Evolutionary conservation across 2,329 filamentous ascomycete genomes (phyloP).

Genomic region (Aspergillus melleus): DNA sequence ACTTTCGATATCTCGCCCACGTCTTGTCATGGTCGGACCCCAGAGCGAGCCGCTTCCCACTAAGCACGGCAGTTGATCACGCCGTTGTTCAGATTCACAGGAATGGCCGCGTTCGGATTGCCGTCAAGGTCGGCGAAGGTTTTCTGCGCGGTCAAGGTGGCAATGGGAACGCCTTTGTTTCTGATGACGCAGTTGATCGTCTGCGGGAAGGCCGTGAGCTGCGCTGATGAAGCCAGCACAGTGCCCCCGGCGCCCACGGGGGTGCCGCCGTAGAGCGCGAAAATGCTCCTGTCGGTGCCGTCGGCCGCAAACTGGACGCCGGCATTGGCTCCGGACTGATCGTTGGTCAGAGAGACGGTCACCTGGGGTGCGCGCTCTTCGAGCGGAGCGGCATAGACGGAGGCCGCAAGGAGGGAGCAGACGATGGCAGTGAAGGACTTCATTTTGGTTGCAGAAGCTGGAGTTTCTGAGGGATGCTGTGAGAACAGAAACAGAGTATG

Average conservation of each 20-base stretch:
- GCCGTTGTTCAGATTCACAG: constrained; percentile 6
- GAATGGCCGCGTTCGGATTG: neutral
- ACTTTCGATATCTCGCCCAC: neutral
- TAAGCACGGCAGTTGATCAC: constrained; percentile 6
- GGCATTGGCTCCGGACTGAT: constrained; percentile 25
- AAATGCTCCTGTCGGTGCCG: constrained; percentile 19
- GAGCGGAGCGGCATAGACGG: constrained; percentile 16
- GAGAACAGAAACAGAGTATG: neutral
- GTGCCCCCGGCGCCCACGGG: constrained; percentile 18
- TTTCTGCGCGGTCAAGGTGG: constrained; percentile 11
- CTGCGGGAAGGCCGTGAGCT: constrained; percentile 21
- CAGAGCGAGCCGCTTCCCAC: neutral
- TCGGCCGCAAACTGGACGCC: constrained; percentile 21
- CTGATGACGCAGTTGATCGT: constrained; percentile 21
- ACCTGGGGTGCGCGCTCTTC: constrained; percentile 9
- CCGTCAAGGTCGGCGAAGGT: constrained; percentile 16
- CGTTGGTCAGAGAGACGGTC: constrained; percentile 27
- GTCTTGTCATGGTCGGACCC: neutral
- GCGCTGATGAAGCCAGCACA: constrained; percentile 26
- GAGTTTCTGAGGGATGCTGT: neutral
- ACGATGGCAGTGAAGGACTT: constrained; percentile 19
- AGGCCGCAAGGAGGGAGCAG: constrained; percentile 19
- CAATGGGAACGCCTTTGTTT: constrained; percentile 9
- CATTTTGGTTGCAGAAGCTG: constrained; percentile 16
- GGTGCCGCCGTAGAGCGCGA: constrained; percentile 24